Conservation (phyloP, 305 asterid species). For the Coffea humblotiana region DNA sequence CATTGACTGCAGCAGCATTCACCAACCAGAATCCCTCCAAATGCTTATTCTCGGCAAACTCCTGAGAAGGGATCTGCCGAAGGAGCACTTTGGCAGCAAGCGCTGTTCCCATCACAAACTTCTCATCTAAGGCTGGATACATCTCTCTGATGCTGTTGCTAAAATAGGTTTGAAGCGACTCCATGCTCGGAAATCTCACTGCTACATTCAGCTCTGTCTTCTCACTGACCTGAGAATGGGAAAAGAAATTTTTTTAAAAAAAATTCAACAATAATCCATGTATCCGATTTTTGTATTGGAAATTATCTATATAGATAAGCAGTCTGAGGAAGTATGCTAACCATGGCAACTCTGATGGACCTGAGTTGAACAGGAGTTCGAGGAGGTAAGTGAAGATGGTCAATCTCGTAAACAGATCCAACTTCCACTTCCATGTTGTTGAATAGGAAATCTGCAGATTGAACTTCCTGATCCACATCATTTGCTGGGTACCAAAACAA, state of each 20-base stretch:
- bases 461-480: constrained; percentile 9
- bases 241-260: not conserved
- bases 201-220: constrained; percentile 54
- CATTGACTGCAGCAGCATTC: constrained; percentile 14
- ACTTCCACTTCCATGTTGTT: constrained; percentile 29
- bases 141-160: constrained; percentile 57
- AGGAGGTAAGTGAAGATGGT: constrained; percentile 61
- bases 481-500: not conserved
- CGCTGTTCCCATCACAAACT: constrained; percentile 66
- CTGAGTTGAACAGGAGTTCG: constrained; percentile 70
- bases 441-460: constrained; percentile 4
- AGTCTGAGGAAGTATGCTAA: constrained; percentile 17
- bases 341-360: constrained; percentile 80
- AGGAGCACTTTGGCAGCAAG: constrained; percentile 63
- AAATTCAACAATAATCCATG: not conserved
- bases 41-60: constrained; percentile 53
- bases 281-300: not conserved
- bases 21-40: constrained; percentile 61
- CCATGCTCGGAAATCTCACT: constrained; percentile 72
- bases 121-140: constrained; percentile 82
- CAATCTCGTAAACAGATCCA: constrained; percentile 74
- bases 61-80: constrained; percentile 51
- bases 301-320: not conserved
- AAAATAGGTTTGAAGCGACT: constrained; percentile 60
- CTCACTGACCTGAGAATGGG: constrained; percentile 64